Percentiles rank a stretch among this genome's conserved stretches.
Evolutionary conservation across 140 eudicot genomes (phyloP).

Genomic region (Ambrosia hybrid): DNA sequence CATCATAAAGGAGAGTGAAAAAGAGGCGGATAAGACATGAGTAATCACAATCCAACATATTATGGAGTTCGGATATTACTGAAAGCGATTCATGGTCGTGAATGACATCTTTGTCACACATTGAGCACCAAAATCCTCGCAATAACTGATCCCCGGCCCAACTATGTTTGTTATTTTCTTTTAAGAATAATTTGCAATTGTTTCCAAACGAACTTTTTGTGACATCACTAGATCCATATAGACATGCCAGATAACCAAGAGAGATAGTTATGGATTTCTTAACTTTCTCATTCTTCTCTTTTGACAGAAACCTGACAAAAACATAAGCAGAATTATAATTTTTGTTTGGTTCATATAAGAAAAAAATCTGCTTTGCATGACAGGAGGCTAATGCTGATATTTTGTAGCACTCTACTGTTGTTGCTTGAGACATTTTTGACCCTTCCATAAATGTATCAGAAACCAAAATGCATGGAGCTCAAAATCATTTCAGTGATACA

Average conservation of each 20-base stretch:
- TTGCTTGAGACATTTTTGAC: too few species aligned
- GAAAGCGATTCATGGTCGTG: conserved; percentile 35
- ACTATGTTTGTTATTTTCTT: conserved; percentile 40
- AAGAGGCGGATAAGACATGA: conserved; percentile 50
- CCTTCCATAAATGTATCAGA: too few species aligned
- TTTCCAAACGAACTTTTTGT: conserved; percentile 21
- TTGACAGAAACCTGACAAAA: neutral
- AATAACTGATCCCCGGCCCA: conserved; percentile 41
- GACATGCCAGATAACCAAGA: conserved; percentile 85
- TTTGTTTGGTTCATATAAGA: too few species aligned
- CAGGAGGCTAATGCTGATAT: too few species aligned
- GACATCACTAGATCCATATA: conserved; percentile 54
- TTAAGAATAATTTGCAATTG: conserved; percentile 60
- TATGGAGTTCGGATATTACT: conserved; percentile 27
- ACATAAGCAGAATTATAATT: too few species aligned
- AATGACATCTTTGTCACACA: conserved; percentile 54
- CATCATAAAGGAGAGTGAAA: conserved; percentile 69
- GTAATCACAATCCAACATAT: conserved; percentile 45
- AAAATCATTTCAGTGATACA: too few species aligned
- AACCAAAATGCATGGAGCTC: too few species aligned
- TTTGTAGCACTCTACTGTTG: too few species aligned
- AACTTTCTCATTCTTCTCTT: conserved; percentile 62
- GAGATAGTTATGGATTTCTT: conserved; percentile 60
- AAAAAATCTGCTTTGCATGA: too few species aligned
- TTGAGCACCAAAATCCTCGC: conserved; percentile 86